Evolutionary conservation across 108 stramenopile species (phyloP), one percentile per base, ranked within the genome.

Genomic region (Nannochloropsis salina): DNA sequence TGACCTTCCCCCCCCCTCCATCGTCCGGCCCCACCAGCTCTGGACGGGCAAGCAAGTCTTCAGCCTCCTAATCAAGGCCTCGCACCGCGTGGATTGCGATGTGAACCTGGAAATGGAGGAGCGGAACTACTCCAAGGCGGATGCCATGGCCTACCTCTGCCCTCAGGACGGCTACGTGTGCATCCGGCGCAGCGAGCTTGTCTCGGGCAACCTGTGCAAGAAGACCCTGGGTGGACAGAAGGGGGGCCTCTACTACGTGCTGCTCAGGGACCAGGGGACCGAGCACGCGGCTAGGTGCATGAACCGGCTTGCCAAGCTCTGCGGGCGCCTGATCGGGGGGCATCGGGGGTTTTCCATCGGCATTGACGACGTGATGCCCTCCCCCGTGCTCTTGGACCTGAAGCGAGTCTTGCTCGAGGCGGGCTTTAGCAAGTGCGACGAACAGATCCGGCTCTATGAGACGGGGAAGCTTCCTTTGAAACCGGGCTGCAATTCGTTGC

Each of bases 21-120:
- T 99, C 51, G 45, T 97, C 44, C 95, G 95, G 83, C 98, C 98
- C 5, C 93, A 94, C 8, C 87, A 86, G 83, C 90, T 99, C 42
- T 99, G 98, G 98, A 99, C 97, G 6, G 98, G 98, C 41, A 99
- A 99, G 90, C 98, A 99, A 90, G 86, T 99, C 12, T 95, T 74
- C 61, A 74, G 61, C 61, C 61, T 74, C 61, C 61, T 74, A n/a
- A n/a, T 74, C 61, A 74, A 90, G 94, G n/a, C 98, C 98, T 40
- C 95, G 96, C 86, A 87, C 85, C 31, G 84, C 91, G 40, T 83
- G 20, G 61, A 74, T n/a, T 74, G 61, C 61, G 61, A 15, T 3
- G 95, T 96, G 6, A 97, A 94, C 90, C 93, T 99, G 80, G 97
- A 98, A 90, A 93, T 92, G 86, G 94, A 96, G 90, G 98, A 98